Evolutionary conservation across 306 rosid species (phyloP).

Genomic region (Prinsepia uniflora): DNA sequence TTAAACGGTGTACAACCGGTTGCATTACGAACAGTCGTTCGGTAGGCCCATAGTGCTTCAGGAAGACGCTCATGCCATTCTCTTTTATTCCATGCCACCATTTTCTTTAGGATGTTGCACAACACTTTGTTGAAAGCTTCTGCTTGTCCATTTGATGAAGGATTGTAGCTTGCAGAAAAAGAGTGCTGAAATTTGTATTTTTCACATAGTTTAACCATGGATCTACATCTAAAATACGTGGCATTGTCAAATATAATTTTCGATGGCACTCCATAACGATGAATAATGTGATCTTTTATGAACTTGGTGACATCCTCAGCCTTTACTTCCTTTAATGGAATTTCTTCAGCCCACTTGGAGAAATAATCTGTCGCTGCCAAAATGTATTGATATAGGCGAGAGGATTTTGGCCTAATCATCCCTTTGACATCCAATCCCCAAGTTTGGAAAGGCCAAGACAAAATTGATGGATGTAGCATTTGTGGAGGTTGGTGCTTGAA

Average conservation of each 20-base stretch:
- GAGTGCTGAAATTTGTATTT: neutral
- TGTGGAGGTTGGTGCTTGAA: neutral
- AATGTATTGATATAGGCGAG: neutral
- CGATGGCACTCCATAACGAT: too few relatives aligned
- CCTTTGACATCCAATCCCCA: neutral
- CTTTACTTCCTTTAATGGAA: neutral
- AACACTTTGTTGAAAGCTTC: neutral
- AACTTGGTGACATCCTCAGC: neutral
- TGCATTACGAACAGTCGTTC: neutral
- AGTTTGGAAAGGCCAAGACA: neutral
- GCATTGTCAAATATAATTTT: neutral
- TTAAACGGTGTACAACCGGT: constrained; percentile 1
- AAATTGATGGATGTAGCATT: neutral
- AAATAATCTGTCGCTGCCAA: neutral
- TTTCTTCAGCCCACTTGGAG: neutral
- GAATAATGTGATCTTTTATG: neutral
- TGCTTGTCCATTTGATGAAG: neutral
- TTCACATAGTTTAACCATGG: neutral
- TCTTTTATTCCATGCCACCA: neutral
- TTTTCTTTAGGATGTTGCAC: neutral
- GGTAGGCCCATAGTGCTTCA: neutral
- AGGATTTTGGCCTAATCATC: neutral
- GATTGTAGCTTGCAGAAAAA: neutral
- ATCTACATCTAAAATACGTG: neutral
- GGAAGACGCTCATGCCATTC: neutral